phyloP scores from a whole-genome alignment of 345 rosid genomes.

The Limnanthes douglasii region DNA sequence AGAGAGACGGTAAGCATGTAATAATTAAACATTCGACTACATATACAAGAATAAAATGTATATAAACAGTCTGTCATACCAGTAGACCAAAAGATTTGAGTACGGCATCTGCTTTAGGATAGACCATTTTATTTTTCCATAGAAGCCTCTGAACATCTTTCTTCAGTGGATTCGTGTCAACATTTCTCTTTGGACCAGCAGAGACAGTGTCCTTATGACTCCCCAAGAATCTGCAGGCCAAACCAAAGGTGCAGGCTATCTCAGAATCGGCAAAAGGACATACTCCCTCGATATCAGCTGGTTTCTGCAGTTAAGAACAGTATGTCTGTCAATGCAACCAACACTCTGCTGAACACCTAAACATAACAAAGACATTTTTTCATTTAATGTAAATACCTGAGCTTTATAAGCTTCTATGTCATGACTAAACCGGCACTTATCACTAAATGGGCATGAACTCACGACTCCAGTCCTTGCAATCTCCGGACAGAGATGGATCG shows the following conservation, averaged over 20 bases:
- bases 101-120: slow-evolving; percentile 56
- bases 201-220: slow-evolving; percentile 29
- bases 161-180: slow-evolving; percentile 55
- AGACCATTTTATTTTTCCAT: slow-evolving; percentile 76
- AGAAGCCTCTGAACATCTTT: slow-evolving; percentile 79
- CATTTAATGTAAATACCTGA: slow-evolving; percentile 32
- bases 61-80: slow-evolving; percentile 23
- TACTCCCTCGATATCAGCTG: slow-evolving; percentile 79
- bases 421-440: slow-evolving; percentile 71
- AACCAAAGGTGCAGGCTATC: slow-evolving; percentile 55
- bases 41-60: no score
- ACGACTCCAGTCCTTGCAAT: slow-evolving; percentile 55
- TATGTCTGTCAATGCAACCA: not conserved
- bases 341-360: not conserved
- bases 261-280: slow-evolving; percentile 54
- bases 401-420: slow-evolving; percentile 58
- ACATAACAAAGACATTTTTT: not conserved
- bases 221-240: slow-evolving; percentile 68
- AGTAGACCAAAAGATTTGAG: slow-evolving; percentile 56
- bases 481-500: slow-evolving; percentile 45
- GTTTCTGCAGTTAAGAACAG: slow-evolving; percentile 42
- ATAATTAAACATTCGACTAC: no score
- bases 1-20: no score
- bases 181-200: slow-evolving; percentile 11
- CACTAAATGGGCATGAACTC: slow-evolving; percentile 44